Percentiles rank a stretch among this genome's conserved stretches.
These are phyloP conservation scores for Phialophora expanda DNA, from an alignment of 2,329 filamentous ascomycete species.

Conservation along the genomic window DNA sequence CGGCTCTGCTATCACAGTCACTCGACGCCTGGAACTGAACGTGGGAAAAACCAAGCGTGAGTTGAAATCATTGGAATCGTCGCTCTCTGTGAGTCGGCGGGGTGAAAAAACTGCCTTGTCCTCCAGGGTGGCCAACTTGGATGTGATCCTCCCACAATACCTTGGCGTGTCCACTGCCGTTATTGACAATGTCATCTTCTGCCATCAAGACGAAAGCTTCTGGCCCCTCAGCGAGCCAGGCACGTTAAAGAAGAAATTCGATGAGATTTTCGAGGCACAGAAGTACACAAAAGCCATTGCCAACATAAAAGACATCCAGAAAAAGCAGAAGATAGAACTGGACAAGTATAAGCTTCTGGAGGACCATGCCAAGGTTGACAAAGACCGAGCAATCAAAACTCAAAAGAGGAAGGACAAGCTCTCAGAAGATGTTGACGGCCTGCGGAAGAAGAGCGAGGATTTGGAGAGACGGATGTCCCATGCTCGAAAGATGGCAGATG, in stretches of 20 bases:
- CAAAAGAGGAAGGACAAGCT: slow-evolving; percentile 70
- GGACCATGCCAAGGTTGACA: slow-evolving; percentile 77
- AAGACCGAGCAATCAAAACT: slow-evolving; percentile 77
- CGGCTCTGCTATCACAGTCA: slow-evolving; percentile 79
- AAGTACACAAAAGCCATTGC: slow-evolving; percentile 98
- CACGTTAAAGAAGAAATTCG: slow-evolving; percentile 88
- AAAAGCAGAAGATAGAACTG: slow-evolving; percentile 79
- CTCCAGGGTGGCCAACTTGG: slow-evolving; percentile 78
- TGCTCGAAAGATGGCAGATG: slow-evolving; percentile 59
- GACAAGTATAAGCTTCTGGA: slow-evolving; percentile 75
- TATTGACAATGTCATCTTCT: slow-evolving; percentile 95
- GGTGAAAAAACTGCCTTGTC: slow-evolving; percentile 81
- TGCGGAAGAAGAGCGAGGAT: slow-evolving; percentile 66
- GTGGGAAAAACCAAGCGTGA: slow-evolving; percentile 79
- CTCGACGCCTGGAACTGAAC: slow-evolving; percentile 81
- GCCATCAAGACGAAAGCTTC: slow-evolving; percentile 95
- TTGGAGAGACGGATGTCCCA: slow-evolving; percentile 56
- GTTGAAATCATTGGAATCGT: slow-evolving; percentile 84
- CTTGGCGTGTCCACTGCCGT: slow-evolving; percentile 89
- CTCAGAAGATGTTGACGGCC: slow-evolving; percentile 63
- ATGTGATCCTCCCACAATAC: slow-evolving; percentile 80
- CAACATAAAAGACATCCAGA: slow-evolving; percentile 84
- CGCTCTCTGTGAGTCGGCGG: slow-evolving; percentile 72
- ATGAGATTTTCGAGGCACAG: slow-evolving; percentile 95
- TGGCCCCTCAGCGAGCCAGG: slow-evolving; percentile 94